Evolutionary conservation across 139 green algal species (phyloP).

Genomic region (Chlorella sp.): DNA sequence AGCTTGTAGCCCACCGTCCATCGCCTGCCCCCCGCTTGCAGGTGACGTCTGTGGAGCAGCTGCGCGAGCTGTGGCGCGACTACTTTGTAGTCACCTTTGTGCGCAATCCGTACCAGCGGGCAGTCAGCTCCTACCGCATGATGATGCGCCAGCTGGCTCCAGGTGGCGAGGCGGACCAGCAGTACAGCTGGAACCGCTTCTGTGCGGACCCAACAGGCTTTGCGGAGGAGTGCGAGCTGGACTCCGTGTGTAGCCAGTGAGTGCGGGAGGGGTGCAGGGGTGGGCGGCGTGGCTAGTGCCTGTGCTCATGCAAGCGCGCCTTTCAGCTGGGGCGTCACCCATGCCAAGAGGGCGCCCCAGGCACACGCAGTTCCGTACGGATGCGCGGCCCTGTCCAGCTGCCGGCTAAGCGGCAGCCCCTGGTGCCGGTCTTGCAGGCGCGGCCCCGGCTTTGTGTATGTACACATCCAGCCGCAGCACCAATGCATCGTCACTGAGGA

Average conservation of each 20-base stretch:
- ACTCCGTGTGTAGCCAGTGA: constrained; percentile 24
- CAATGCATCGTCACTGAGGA: constrained; percentile 4
- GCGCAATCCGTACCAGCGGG: constrained; percentile 39
- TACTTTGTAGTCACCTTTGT: constrained; percentile 47
- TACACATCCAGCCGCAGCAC: constrained; percentile 25
- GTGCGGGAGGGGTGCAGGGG: not conserved
- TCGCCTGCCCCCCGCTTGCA: not conserved
- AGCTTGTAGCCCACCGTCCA: not conserved
- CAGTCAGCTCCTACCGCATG: constrained; percentile 34
- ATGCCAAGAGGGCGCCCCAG: too few species aligned
- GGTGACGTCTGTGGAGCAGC: not conserved
- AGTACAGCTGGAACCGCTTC: constrained; percentile 27
- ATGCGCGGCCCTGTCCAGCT: too few species aligned
- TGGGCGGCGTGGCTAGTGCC: not conserved
- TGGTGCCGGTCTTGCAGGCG: not conserved
- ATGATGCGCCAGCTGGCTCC: constrained; percentile 31
- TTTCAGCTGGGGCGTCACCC: too few species aligned
- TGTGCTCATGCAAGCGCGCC: too few species aligned
- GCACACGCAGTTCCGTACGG: too few species aligned
- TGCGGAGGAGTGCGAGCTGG: constrained; percentile 4
- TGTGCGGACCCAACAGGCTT: constrained; percentile 21
- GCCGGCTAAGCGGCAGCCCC: not conserved
- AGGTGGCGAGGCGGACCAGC: not conserved
- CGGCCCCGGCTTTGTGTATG: constrained; percentile 12
- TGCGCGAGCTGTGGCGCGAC: constrained; percentile 20